Conservation (phyloP, 495 filamentous ascomycete species). For the Neurospora sublineolata region DNA sequence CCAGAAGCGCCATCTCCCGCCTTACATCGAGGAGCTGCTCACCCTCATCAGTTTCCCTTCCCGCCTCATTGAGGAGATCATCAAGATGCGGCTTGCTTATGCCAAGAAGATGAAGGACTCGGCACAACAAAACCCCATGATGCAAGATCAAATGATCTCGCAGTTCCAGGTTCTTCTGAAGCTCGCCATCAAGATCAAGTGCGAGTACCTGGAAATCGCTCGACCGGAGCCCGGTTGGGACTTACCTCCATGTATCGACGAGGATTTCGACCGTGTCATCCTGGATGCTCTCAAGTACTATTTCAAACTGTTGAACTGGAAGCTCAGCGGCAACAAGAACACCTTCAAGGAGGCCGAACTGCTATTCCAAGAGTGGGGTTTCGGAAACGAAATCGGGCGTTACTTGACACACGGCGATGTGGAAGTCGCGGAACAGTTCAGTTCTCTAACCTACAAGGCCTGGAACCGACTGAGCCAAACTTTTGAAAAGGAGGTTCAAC, state of each 20-base stretch:
- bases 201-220: constrained; percentile 71
- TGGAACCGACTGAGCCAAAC: constrained; percentile 75
- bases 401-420: constrained; percentile 86
- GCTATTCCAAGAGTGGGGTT: constrained; percentile 93
- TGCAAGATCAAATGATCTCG: constrained; percentile 92
- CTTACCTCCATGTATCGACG: constrained; percentile 88
- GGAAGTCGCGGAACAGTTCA: constrained; percentile 98
- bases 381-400: constrained; percentile 81
- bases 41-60: constrained; percentile 96
- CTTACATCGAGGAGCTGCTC: constrained; percentile 92
- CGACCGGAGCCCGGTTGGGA: constrained; percentile 91
- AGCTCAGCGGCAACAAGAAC: constrained; percentile 93
- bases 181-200: constrained; percentile 83
- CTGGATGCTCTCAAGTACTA: constrained; percentile 93
- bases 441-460: constrained; percentile 82
- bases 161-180: constrained; percentile 91
- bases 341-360: constrained; percentile 98
- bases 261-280: constrained; percentile 91
- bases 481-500: constrained; percentile 83
- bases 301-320: constrained; percentile 95
- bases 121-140: constrained; percentile 71
- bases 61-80: constrained; percentile 91
- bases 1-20: constrained; percentile 80
- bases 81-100: constrained; percentile 82
- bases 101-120: constrained; percentile 87